These are phyloP conservation scores for Cyberlindnera veronae DNA, from an alignment of 805 yeast species.

Conservation along the genomic window DNA sequence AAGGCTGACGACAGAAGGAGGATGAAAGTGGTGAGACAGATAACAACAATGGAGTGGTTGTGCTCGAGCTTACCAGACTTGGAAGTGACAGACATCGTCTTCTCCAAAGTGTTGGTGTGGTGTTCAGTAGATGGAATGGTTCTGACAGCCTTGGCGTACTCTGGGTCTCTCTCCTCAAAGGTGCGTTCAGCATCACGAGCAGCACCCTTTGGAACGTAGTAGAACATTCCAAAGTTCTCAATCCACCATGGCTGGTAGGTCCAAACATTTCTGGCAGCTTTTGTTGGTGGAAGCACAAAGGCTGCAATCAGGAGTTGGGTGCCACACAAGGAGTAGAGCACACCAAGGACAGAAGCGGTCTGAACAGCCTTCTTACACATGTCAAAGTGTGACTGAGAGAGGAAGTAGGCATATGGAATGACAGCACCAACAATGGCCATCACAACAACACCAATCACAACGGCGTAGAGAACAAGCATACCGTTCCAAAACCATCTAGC, in stretches of 20 bases:
- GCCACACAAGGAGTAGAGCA: conserved; percentile 53
- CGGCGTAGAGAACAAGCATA: conserved; percentile 47
- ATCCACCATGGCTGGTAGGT: conserved; percentile 81
- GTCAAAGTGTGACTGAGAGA: conserved; percentile 40
- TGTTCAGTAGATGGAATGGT: conserved; percentile 53
- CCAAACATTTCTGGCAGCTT: conserved; percentile 44
- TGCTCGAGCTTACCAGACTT: conserved; percentile 41
- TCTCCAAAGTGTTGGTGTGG: conserved; percentile 31
- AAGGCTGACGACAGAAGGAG: conserved; percentile 49
- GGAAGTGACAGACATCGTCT: conserved; percentile 25
- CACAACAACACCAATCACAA: conserved; percentile 56
- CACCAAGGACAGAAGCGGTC: conserved; percentile 46
- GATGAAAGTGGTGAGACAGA: conserved; percentile 44
- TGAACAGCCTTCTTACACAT: conserved; percentile 54
- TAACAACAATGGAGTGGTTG: conserved; percentile 43
- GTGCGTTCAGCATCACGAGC: conserved; percentile 44
- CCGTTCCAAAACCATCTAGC: conserved; percentile 44
- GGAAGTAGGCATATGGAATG: conserved; percentile 55
- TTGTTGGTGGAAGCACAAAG: conserved; percentile 52
- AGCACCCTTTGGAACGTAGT: conserved; percentile 56
- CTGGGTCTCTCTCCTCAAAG: conserved; percentile 44
- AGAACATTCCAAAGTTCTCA: conserved; percentile 53
- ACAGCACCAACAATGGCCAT: conserved; percentile 67
- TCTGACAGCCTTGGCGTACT: conserved; percentile 23
- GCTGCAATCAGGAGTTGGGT: conserved; percentile 47